Conservation (phyloP, 306 rosid species). For the Cyclanthera cordifolia region DNA sequence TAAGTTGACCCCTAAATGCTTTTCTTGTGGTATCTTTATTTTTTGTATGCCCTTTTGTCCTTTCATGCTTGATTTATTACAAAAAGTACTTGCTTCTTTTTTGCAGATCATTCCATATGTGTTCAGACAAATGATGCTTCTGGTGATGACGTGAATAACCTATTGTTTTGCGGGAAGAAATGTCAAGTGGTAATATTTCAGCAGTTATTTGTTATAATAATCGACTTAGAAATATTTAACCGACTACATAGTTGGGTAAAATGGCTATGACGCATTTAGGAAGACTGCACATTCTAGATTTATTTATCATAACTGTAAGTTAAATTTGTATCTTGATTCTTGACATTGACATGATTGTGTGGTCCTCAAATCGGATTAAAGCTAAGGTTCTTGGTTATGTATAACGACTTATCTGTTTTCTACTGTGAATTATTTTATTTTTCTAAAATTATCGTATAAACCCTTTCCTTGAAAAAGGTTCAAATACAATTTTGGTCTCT, state of each 20-base stretch:
- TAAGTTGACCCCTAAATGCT: too few species aligned
- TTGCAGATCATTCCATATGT: constrained; percentile 61
- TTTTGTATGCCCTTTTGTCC: too few species aligned
- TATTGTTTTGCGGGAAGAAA: constrained; percentile 51
- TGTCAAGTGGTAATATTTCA: constrained; percentile 55
- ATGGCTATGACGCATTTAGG: not conserved
- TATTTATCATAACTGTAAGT: not conserved
- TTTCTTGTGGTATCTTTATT: too few species aligned
- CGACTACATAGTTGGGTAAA: not conserved
- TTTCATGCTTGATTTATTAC: too few species aligned
- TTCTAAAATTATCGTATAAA: not conserved
- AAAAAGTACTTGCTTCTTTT: not conserved
- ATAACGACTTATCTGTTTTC: not conserved
- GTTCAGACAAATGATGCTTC: constrained; percentile 27
- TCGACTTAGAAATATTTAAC: not conserved
- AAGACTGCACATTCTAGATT: not conserved
- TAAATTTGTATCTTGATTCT: not conserved
- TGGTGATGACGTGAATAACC: constrained; percentile 22
- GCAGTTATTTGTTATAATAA: constrained; percentile 15
- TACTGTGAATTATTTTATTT: not conserved
- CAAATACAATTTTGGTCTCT: too few species aligned
- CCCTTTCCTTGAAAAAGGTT: not conserved
- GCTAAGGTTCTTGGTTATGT: not conserved
- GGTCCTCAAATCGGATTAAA: not conserved
- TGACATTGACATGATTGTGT: not conserved